A percentile compares a stretch with the other conserved stretches of the same genome.
Conservation (phyloP, 805 yeast genomes). For the Clavispora asparagi region DNA sequence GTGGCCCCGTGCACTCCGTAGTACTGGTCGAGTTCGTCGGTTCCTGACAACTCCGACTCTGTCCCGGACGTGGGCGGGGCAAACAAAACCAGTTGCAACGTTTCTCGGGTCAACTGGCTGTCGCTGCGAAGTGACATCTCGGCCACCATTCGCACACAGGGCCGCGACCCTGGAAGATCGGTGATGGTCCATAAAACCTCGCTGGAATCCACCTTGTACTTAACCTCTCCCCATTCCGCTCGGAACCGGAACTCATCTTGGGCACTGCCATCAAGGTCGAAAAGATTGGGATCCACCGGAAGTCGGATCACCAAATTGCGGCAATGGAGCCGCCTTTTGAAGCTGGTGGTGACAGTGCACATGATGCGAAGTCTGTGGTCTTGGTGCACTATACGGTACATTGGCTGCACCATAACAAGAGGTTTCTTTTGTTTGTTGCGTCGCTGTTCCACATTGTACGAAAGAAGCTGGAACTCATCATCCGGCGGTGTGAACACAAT, state of each 20-base stretch:
- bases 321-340: slow-evolving; percentile 31
- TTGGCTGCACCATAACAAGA: slow-evolving; percentile 39
- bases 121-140: slow-evolving; percentile 29
- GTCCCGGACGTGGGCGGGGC: neutral
- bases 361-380: slow-evolving; percentile 27
- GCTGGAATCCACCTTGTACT: slow-evolving; percentile 65
- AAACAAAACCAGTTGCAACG: neutral
- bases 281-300: slow-evolving; percentile 33
- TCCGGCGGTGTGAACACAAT: slow-evolving; percentile 87
- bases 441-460: slow-evolving; percentile 39
- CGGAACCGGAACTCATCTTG: slow-evolving; percentile 29
- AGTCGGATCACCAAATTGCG: slow-evolving; percentile 24
- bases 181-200: slow-evolving; percentile 70
- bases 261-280: slow-evolving; percentile 14
- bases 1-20: slow-evolving; percentile 35
- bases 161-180: slow-evolving; percentile 55
- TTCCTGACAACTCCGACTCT: slow-evolving; percentile 3
- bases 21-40: slow-evolving; percentile 18
- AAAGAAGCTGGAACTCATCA: slow-evolving; percentile 34
- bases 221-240: slow-evolving; percentile 65
- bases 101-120: neutral
- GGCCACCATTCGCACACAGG: slow-evolving; percentile 49
- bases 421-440: slow-evolving; percentile 36
- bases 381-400: slow-evolving; percentile 20
- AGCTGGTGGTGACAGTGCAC: slow-evolving; percentile 30